phyloP scores from a whole-genome alignment of 306 rosid species.

The Dalbergia oliveri region DNA sequence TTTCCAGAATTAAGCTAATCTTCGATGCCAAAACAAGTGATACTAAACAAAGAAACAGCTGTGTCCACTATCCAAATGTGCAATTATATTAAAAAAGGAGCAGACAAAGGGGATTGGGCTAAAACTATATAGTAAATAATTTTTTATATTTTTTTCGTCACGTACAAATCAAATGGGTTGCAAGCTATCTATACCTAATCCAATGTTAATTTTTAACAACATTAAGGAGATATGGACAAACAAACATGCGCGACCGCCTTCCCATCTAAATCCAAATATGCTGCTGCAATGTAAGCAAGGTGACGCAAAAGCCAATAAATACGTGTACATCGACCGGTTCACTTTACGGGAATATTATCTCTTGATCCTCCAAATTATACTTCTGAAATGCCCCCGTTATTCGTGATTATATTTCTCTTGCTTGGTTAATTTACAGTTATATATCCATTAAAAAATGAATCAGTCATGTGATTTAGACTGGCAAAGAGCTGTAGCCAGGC shows the following conservation, averaged over 20 bases:
- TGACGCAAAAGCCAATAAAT: constrained; percentile 27
- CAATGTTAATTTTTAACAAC: neutral
- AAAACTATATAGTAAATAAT: neutral
- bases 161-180: constrained; percentile 19
- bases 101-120: neutral
- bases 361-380: neutral
- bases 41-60: neutral
- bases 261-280: neutral
- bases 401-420: neutral
- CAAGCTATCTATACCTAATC: neutral
- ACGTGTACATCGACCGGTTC: neutral
- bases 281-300: neutral
- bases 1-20: neutral
- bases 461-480: neutral
- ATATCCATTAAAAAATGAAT: neutral
- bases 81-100: neutral
- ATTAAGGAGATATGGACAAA: neutral
- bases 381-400: neutral
- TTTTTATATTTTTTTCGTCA: neutral
- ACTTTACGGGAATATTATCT: constrained; percentile 5
- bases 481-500: neutral
- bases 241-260: neutral
- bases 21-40: neutral
- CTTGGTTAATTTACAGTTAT: neutral
- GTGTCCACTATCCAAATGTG: neutral